phyloP scores from a whole-genome alignment of 2,329 filamentous ascomycete genomes.

The Juglanconis juglandina region DNA sequence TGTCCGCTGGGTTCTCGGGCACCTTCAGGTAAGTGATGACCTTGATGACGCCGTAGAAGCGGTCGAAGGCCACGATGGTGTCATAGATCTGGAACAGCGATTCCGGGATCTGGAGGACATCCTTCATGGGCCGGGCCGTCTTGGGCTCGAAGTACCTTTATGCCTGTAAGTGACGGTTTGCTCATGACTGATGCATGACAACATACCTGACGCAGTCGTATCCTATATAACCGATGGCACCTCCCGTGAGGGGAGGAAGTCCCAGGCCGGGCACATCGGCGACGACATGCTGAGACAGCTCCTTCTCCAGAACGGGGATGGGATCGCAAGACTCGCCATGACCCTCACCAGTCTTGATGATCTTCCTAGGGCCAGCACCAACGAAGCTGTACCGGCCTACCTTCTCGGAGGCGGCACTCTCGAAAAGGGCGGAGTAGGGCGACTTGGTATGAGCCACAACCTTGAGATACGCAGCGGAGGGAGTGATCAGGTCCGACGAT shows the following conservation, averaged over 20 bases:
- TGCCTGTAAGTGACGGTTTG: neutral
- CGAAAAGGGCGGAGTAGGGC: constrained; percentile 88
- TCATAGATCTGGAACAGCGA: constrained; percentile 96
- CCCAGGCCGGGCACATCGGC: constrained; percentile 77
- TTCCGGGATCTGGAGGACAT: constrained; percentile 85
- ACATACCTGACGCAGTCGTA: constrained; percentile 81
- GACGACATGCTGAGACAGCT: constrained; percentile 75
- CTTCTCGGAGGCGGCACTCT: constrained; percentile 89
- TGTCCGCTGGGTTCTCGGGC: constrained; percentile 49
- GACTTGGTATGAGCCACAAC: constrained; percentile 71
- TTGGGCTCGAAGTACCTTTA: constrained; percentile 88
- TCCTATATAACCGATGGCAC: constrained; percentile 92
- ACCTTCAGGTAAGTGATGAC: constrained; percentile 82
- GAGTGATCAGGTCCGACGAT: constrained; percentile 88
- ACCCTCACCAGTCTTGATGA: constrained; percentile 82
- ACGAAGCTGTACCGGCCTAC: constrained; percentile 96
- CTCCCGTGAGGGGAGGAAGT: constrained; percentile 83
- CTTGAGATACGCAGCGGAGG: constrained; percentile 93
- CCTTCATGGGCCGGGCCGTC: constrained; percentile 84
- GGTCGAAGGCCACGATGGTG: constrained; percentile 89
- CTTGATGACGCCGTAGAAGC: constrained; percentile 90
- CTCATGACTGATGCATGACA: neutral
- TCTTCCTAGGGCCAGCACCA: constrained; percentile 73
- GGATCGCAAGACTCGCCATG: constrained; percentile 84
- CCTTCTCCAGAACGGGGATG: constrained; percentile 74